Evolutionary conservation across 768 basidiomycete genomes (phyloP), one percentile per base, ranked within the genome.

Genomic region (Pilatotrama ljubarskyi): DNA sequence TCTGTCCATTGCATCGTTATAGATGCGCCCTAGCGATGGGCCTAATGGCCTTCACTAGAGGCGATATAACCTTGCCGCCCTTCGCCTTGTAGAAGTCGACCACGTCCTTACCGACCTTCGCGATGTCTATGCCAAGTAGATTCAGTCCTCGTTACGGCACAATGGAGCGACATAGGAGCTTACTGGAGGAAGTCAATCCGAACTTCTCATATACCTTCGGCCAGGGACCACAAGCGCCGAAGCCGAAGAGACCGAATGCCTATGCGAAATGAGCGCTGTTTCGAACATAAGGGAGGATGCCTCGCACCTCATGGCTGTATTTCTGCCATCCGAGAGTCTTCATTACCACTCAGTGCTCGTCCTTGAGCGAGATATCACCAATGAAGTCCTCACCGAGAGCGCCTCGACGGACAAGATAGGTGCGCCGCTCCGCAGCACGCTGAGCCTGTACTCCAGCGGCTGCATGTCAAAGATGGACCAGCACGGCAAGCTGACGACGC

Each of bases 331-430:
- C 93, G 66, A 83, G 78, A 46, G 92, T 92, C 72, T 70, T 4
- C 29, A 56, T 22, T 10, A 35, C 42, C 18, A 14, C 13, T 8
- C 18, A 55, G 48, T 18, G 36, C 7, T 7, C 18, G 22, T 14
- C 10, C 29, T 17, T 6, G 8, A 18, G 29, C n/a, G 6, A 38
- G n/a, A 18, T 50, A 14, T 60, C 56, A 22, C n/a, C 14, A 14
- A 9, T 40, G 10, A 36, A 18, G 42, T 3, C 66, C 84, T 78
- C 68, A 83, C 77, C 62, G 82, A 74, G 74, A 87, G 82, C 22
- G 95, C 95, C 77, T 97, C 95, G 60, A 97, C 80, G 43, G 93
- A 92, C 62, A 97, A 74, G 71, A 96, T 86, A 36, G 95, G 95
- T 13, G 91, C 90, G 35, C 95, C 95, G 67, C 89, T 90, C 72